Evolutionary conservation across 257 asterid species (phyloP), one percentile per base, ranked within the genome.

Genomic region (Euphrasia confusa): DNA sequence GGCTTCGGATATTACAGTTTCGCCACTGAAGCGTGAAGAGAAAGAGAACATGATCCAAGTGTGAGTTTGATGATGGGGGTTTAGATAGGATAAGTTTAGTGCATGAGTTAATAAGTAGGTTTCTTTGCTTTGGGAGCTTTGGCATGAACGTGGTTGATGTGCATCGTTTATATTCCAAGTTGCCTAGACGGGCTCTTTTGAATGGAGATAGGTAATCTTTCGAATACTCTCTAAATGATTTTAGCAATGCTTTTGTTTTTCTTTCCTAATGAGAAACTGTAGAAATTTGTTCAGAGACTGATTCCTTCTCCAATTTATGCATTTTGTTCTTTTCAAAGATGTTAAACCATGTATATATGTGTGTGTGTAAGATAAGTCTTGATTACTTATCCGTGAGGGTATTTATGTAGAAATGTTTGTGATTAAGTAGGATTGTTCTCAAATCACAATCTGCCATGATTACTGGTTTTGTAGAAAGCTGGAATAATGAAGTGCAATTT

Each of bases 141-240:
- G 74, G 77, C 86, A 71, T 66, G 71, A 72, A 71, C 58, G 27
- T 14, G 33, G 32, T 53, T 66, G 67, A 54, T 71, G 77, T 68
- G 71, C 73, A 74, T 33, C n/a, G 17, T 33, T 84, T 85, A 81
- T 75, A 80, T 82, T 78, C 82, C 74, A 70, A 56, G 71, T 79
- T 75, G 72, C 73, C 49, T 72, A 42, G 70, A 64, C 60, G 67
- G 45, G 73, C 56, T 64, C 60, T 40, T 70, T 57, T 70, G 68
- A 14, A 45, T 57, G 72, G 74, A 77, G 78, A 74, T 67, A 72
- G 79, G 77, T 77, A 71, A 65, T 73, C 71, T 74, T 75, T 3
- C 70, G 58, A 69, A 73, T 70, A 69, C 75, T 68, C 64, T 70
- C 66, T 2, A 73, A 71, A 58, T 76, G 69, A 13, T 73, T 73